These are phyloP conservation scores for Selaginella tamariscina DNA, from an alignment of 75 land plant species.

Conservation along the genomic window DNA sequence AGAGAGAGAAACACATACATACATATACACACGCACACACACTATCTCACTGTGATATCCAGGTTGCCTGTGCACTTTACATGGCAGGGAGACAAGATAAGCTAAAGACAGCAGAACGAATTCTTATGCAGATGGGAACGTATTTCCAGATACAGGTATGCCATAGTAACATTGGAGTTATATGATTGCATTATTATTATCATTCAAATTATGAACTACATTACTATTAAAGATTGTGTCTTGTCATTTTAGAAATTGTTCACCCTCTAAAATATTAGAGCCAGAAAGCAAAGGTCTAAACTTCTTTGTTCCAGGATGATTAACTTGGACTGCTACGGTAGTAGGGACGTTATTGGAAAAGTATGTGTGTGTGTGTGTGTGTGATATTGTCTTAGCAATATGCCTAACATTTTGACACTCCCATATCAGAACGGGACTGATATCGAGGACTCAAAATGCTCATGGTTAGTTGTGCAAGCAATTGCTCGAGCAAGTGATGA, in stretches of 20 bases:
- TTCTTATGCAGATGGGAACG: constrained; percentile 89
- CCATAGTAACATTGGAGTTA: too few species aligned
- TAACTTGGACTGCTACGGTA: constrained; percentile 78
- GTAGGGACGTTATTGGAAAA: constrained; percentile 67
- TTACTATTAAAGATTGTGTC: too few species aligned
- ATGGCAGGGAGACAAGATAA: constrained; percentile 71
- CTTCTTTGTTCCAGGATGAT: constrained; percentile 47
- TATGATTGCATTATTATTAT: too few species aligned
- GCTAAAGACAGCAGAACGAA: constrained; percentile 43
- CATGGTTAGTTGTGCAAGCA: constrained; percentile 97
- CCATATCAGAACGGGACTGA: constrained; percentile 98
- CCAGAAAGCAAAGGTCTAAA: too few species aligned
- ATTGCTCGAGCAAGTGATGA: constrained; percentile 53
- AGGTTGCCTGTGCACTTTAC: constrained; percentile 95
- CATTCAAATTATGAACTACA: too few species aligned
- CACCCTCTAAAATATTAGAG: too few species aligned
- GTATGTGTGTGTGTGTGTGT: constrained; percentile 18
- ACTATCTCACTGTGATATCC: too few species aligned
- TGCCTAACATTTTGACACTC: too few species aligned
- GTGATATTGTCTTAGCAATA: too few species aligned
- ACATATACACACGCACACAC: too few species aligned
- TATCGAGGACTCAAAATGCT: constrained; percentile 97
- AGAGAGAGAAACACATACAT: too few species aligned
- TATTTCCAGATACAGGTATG: constrained; percentile 98
- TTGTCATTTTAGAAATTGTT: too few species aligned